Base-by-base conservation (phyloP, 2,329 filamentous ascomycete species). In the Aureobasidium melanogenum region DNA sequence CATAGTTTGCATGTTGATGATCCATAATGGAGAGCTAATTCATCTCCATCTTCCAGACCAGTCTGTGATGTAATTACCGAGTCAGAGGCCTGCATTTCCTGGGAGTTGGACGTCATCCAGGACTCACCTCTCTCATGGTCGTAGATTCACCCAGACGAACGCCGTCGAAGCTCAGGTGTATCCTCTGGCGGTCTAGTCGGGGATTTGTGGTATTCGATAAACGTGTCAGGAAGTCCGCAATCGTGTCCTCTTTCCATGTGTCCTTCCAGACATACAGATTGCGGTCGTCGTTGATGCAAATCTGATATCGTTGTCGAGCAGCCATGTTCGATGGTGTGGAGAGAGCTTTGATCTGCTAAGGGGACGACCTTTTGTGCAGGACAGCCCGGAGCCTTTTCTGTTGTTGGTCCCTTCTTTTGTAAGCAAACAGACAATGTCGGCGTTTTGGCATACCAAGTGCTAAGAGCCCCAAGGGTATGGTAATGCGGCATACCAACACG, bases 151-250 rank as follows among this genome's bases (percentile, higher is more conserved):
- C 46, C 46, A 60, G 38, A 51, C 56, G 56, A 41, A 60, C 56
- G n/a, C 56, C 56, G 28, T 60, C 56, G 44, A 60, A 60, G 56
- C 56, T 60, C 36, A 60, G 14, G 34, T 60, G 56, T 50, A 60
- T 51, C 17, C 36, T 51, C 3, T 19, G 39, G 19, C 56, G 56
- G 8, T 43, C 36, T 19, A 60, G 56, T 12, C n/a, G 24, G 7
- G 56, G 36, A 17, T 1, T 30, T 28, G 56, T 34, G 3, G 44
- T 32, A 1, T 24, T 34, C 1, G 46, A 41, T 5, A 60, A 28
- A 32, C 56, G 56, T 2, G 44, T 51, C 26, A 60, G 14, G 14
- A 60, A 60, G 36, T 60, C 46, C 12, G 34, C 46, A 8, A 60
- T 26, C 5, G 56, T 60, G 46, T 60, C 56, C 43, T 51, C 46